Percentiles rank a stretch among this genome's conserved stretches.
Conservation (phyloP, 768 basidiomycete genomes). For the Cyclocybe aegerita region DNA sequence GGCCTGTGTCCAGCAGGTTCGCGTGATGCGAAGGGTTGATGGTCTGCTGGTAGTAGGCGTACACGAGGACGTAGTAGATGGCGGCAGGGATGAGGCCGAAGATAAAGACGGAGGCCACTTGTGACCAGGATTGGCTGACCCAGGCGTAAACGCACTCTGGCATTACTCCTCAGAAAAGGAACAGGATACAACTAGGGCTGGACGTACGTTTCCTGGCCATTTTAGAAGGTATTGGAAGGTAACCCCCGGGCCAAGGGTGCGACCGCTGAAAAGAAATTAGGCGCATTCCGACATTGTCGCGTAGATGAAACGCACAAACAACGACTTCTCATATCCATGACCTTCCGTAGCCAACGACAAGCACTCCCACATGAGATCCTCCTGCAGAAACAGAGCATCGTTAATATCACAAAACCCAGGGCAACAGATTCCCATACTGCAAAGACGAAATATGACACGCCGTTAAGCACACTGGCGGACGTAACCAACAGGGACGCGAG, state of each 20-base stretch:
- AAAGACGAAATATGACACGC: conserved; percentile 37
- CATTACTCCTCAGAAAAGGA: neutral
- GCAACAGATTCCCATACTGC: conserved; percentile 26
- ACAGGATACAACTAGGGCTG: neutral
- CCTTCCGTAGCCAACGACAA: conserved; percentile 31
- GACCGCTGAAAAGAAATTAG: conserved; percentile 23
- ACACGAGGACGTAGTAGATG: conserved; percentile 33
- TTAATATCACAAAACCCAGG: neutral
- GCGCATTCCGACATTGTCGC: neutral
- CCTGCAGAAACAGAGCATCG: conserved; percentile 19
- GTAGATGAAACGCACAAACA: conserved; percentile 30
- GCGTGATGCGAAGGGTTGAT: conserved; percentile 37
- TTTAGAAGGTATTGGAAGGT: conserved; percentile 19
- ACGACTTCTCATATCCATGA: conserved; percentile 31
- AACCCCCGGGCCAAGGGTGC: conserved; percentile 29
- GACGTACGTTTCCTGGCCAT: conserved; percentile 35
- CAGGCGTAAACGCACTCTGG: conserved; percentile 40
- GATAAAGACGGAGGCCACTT: conserved; percentile 34
- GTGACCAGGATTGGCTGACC: conserved; percentile 34
- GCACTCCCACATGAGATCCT: conserved; percentile 38
- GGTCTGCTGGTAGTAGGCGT: conserved; percentile 40
- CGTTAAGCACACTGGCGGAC: conserved; percentile 32
- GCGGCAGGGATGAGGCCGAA: conserved; percentile 38
- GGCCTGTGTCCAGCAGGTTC: conserved; percentile 18
- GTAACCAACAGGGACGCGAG: conserved; percentile 34